Evolutionary conservation across 495 filamentous ascomycete genomes (phyloP), one percentile per base, ranked within the genome.

Genomic region (Amphirosellinia nigrospora): DNA sequence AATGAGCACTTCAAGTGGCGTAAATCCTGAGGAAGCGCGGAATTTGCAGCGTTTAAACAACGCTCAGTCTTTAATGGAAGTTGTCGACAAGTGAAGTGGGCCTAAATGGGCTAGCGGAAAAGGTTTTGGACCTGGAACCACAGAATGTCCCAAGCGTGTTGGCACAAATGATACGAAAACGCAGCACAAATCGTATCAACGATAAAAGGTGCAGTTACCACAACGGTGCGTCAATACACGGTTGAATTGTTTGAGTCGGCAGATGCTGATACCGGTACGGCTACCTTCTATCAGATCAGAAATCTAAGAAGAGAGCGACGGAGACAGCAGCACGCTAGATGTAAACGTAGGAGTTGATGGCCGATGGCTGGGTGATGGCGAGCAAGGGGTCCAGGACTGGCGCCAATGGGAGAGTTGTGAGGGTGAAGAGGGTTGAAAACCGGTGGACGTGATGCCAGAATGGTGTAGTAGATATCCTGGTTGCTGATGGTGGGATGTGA

Each of bases 1-100:
- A 36, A 21, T 50, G 66, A 68, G 45, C 70, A 75, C 71, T 55
- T 60, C 30, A 0, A 50, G 41, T 50, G 34, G 64, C 36, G 36
- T 4, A 15, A 23, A 28, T 16, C 32, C 41, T 32, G 21, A 15
- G 38, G 28, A 45, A 53, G 13, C 21, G 34, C 36, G 19, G n/a
- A 13, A 56, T 41, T 26, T 55, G 34, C 28, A 59, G 65, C 52
- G 52, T 58, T 58, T 6, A 28, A 59, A 58, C 23, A 39, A 58
- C 23, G 52, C 26, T 69, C 32, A n/a, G 32, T 61, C 32, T 52
- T 46, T 45, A 62, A 60, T 62, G 23, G 21, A 56, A 69, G 45
- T 53, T 45, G 34, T 41, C 41, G 23, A 21, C 11, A 15, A 21
- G 56, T 58, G 43, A 43, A 34, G 66, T 41, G 45, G 66, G 56